Base-by-base conservation (phyloP, 257 asterid species). In the Fraxinus excelsior region DNA sequence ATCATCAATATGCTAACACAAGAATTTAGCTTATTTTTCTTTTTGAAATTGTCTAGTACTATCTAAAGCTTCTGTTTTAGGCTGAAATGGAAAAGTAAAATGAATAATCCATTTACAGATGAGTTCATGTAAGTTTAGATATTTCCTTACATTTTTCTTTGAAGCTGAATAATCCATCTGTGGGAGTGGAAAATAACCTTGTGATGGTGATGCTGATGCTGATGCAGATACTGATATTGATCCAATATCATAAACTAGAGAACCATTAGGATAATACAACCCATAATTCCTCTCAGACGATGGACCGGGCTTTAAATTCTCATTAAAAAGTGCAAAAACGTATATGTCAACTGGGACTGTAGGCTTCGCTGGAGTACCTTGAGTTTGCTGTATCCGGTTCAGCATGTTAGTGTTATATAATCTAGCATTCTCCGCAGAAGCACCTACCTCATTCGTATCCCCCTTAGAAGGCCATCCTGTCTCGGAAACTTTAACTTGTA, bases 401-500 rank as follows among this genome's bases (percentile, higher is more conserved):
- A 96, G 78, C 83, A 96, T 78, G 78, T 96, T 96, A 0, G 94
- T 85, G 2, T 96, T 96, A 32, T 91, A 96, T 16, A 87, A 31
- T 42, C 87, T 90, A 70, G 99, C 99, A 42, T 96, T 96, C 73
- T 90, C 91, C 2, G 79, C 85, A 9, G 95, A 88, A 0, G 99
- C 98, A 80, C 98, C 99, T n/a, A 82, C 87, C 87, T 96, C 99
- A 25, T 82, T 62, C 0, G 82, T 71, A 31, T 96, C 98, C 75
- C 98, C 99, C 74, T 88, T 88, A 0, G 98, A 96, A 0, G 99
- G 98, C 99, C 99, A 96, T 0, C 99, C 99, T 0, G 98, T 96
- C 85, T 96, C 99, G 0, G 98, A 93, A 70, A 96, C 91, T 71
- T 90, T 86, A 21, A 93, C 96, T 40, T 71, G 88, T 53, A 91